Conservation (phyloP, 441 rosid genomes). For the Gossypium laxum region DNA sequence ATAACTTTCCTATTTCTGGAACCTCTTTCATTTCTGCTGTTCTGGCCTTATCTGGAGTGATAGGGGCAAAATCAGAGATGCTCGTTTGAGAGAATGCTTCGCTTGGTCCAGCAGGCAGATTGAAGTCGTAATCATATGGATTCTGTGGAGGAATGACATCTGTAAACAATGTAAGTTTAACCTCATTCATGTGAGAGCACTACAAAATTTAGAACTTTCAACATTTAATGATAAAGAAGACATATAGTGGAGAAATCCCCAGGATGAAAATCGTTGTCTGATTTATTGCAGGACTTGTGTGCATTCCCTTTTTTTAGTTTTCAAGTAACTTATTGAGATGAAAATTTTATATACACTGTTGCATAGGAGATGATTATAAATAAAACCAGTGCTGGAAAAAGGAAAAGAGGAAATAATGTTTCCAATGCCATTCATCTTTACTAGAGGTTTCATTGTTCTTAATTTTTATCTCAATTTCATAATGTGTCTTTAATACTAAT, state of each 20-base stretch:
- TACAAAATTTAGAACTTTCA: not conserved
- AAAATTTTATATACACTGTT: not conserved
- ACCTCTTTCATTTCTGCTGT: slow-evolving; percentile 15
- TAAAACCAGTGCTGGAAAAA: not conserved
- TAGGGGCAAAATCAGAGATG: slow-evolving; percentile 33
- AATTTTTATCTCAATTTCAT: not conserved
- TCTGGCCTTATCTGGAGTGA: slow-evolving; percentile 41
- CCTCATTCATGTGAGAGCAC: slow-evolving; percentile 6
- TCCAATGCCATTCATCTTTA: not conserved
- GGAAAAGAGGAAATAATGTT: not conserved
- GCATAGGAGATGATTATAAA: too few relatives aligned
- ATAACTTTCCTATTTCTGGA: slow-evolving; percentile 18
- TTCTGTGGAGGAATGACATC: slow-evolving; percentile 22
- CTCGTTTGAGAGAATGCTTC: slow-evolving; percentile 20
- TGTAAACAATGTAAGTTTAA: slow-evolving; percentile 19
- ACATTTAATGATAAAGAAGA: not conserved
- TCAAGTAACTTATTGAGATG: not conserved
- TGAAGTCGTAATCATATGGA: slow-evolving; percentile 31
- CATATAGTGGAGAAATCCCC: not conserved
- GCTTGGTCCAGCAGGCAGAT: slow-evolving; percentile 20
- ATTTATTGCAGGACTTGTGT: not conserved
- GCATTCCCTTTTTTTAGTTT: not conserved
- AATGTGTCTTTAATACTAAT: not conserved
- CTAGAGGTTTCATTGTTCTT: not conserved
- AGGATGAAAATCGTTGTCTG: not conserved